Conservation (phyloP, 768 basidiomycete genomes). For the Mycena vitilis region DNA sequence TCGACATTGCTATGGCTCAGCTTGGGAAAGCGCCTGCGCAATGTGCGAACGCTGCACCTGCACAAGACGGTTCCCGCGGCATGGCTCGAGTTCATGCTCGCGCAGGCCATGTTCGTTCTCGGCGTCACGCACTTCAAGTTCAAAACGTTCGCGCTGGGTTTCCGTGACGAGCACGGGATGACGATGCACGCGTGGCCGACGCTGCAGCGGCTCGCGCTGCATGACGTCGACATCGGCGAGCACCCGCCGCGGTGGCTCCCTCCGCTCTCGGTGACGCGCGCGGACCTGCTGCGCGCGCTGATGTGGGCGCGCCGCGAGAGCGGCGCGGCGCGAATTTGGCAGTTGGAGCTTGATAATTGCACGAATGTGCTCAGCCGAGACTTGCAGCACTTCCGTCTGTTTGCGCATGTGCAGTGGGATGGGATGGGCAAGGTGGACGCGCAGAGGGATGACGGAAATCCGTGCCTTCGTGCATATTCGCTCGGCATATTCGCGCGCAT, state of each 20-base stretch:
- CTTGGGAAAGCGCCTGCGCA: constrained; percentile 2
- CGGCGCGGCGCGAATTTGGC: constrained; percentile 7
- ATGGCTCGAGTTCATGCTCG: constrained; percentile 31
- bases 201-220: constrained; percentile 20
- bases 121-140: constrained; percentile 18
- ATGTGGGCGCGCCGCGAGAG: constrained; percentile 24
- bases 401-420: constrained; percentile 18
- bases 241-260: background rate
- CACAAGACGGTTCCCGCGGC: constrained; percentile 27
- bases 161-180: background rate
- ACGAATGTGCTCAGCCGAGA: constrained; percentile 7
- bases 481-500: background rate
- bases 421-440: background rate
- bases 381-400: constrained; percentile 11
- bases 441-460: background rate
- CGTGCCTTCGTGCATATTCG: background rate
- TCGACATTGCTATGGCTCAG: constrained; percentile 4
- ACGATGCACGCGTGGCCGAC: constrained; percentile 16
- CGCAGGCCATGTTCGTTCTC: constrained; percentile 27
- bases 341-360: constrained; percentile 18
- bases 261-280: background rate
- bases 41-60: constrained; percentile 26
- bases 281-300: constrained; percentile 25
- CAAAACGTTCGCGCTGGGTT: background rate
- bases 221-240: constrained; percentile 26